Evolutionary conservation across 371 early-diverging fungal genomes (phyloP), one percentile per base, ranked within the genome.

Genomic region (Syncephalastrum contaminatum): DNA sequence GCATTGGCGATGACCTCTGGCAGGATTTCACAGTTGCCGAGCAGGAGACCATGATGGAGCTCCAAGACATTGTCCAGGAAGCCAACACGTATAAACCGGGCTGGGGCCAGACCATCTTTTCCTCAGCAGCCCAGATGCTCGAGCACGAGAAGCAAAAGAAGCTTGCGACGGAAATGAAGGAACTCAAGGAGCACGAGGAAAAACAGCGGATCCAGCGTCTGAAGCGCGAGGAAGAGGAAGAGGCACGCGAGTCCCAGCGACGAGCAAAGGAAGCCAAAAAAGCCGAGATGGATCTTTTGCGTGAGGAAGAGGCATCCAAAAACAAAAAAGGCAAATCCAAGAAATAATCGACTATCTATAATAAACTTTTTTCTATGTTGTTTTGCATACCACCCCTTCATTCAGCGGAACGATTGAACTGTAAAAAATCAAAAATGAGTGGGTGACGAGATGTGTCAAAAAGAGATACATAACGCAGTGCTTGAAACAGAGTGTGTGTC

Each of bases 21-120:
- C 88, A 81, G 27, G 87, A 90, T 57, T 88, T 96, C 51, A 67
- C 63, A 13, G 66, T 80, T 15, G 93, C 95, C 14, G 95, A 95
- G 66, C 82, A 86, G 56, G 94, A 92, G 42, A 75, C 90, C 48
- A 86, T 93, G 66, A 66, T 69, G 13, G 97, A 96, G 67, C 68
- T 93, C 53, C 83, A 88, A 67, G 92, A 90, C 43, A 87, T 93
- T 27, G 81, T 86, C n/a, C 74, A 83, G 53, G 93, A 95, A 65
- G 88, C 87, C 4, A 91, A 96, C 60, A 80, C 87, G 5, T 85
- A 88, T 59, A 86, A 89, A 61, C 81, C 85, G 8, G 88, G 90
- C 2, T 95, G 95, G 97, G 90, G 93, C 19, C 84, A 88, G 48
- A 83, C 82, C 2, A 91, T 96, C 54, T 89, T 95, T 59, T 86